phyloP scores from a whole-genome alignment of 306 rosid species.

The Trifolium subterraneum region DNA sequence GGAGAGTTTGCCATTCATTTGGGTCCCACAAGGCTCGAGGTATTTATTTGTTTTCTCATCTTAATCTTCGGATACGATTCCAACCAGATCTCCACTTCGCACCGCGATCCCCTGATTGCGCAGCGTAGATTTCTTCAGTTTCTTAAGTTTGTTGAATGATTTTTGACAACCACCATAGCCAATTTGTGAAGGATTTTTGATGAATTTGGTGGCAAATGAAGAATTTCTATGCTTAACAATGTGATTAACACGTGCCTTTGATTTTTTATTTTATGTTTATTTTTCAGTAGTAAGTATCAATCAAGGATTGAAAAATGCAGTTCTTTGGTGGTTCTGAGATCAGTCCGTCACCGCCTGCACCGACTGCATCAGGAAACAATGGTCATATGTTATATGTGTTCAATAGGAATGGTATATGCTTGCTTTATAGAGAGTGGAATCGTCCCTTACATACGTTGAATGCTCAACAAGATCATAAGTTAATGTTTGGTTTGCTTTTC shows the following conservation, averaged over 20 bases:
- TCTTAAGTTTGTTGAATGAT: no score
- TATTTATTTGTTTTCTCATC: not conserved
- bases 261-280: not conserved
- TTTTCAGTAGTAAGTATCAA: not conserved
- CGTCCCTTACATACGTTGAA: constrained; percentile 86
- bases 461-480: constrained; percentile 93
- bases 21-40: no score
- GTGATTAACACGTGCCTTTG: not conserved
- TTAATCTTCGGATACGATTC: no score
- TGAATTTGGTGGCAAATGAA: not conserved
- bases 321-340: constrained; percentile 95
- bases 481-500: constrained; percentile 95
- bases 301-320: constrained; percentile 64
- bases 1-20: no score
- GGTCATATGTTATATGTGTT: constrained; percentile 93
- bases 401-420: constrained; percentile 87
- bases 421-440: constrained; percentile 94
- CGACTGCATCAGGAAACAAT: constrained; percentile 84
- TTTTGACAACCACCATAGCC: no score
- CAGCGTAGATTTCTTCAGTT: no score
- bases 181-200: no score
- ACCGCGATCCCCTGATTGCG: not conserved
- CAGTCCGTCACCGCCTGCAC: constrained; percentile 92
- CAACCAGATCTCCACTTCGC: not conserved
- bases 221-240: not conserved